A percentile compares a stretch with the other conserved stretches of the same genome.
phyloP scores from a whole-genome alignment of 2,329 filamentous ascomycete species.

The Penicillium occitanis region DNA sequence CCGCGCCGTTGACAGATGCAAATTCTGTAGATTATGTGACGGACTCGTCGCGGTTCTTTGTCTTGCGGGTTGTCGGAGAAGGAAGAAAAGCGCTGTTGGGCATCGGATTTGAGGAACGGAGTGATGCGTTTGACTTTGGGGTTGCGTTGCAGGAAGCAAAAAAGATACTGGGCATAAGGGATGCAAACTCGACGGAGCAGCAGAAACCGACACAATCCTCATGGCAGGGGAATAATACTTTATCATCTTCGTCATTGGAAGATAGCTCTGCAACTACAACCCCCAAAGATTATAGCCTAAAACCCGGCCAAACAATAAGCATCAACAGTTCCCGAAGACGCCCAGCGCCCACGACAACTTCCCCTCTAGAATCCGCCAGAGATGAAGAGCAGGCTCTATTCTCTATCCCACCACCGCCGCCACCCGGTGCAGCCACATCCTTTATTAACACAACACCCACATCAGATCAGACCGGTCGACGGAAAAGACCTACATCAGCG shows the following conservation, averaged over 20 bases:
- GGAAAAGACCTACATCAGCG: slow-evolving; percentile 56
- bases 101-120: slow-evolving; percentile 82
- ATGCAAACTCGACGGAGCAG: slow-evolving; percentile 22
- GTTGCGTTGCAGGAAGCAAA: slow-evolving; percentile 76
- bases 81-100: slow-evolving; percentile 77
- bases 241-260: not conserved
- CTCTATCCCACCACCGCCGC: slow-evolving; percentile 70
- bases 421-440: slow-evolving; percentile 47
- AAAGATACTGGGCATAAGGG: slow-evolving; percentile 65
- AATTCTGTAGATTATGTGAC: slow-evolving; percentile 72
- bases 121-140: slow-evolving; percentile 81
- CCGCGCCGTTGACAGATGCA: slow-evolving; percentile 69
- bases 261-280: not conserved
- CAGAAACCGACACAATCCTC: not conserved
- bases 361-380: slow-evolving; percentile 25
- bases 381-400: slow-evolving; percentile 58
- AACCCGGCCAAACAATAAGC: slow-evolving; percentile 86
- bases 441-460: slow-evolving; percentile 28
- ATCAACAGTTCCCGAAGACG: slow-evolving; percentile 68
- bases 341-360: slow-evolving; percentile 23
- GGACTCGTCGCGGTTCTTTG: slow-evolving; percentile 82
- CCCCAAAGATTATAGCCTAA: slow-evolving; percentile 73
- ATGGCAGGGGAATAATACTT: slow-evolving; percentile 21
- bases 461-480: slow-evolving; percentile 50
- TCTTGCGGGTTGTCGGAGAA: slow-evolving; percentile 73